A percentile compares a stretch with the other conserved stretches of the same genome.
Conservation (phyloP, 2,329 filamentous ascomycete genomes). For the Fusarium lyarnte region DNA sequence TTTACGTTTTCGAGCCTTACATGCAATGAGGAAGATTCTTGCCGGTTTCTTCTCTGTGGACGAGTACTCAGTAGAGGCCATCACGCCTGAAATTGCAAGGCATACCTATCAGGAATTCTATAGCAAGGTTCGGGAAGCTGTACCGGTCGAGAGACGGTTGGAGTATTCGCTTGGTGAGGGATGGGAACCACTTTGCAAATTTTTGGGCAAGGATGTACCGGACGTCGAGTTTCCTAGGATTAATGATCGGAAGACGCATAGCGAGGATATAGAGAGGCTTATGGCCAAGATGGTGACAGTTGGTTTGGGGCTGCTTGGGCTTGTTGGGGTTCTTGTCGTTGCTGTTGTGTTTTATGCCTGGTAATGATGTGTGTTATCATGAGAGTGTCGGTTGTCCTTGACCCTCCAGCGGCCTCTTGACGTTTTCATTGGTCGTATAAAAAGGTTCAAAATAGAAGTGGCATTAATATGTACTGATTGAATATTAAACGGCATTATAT, state of each 20-base stretch:
- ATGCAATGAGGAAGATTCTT: constrained; percentile 6
- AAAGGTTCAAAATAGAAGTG: rapidly evolving
- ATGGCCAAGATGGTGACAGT: background rate
- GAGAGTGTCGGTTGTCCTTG: rapidly evolving
- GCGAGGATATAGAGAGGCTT: background rate
- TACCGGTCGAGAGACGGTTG: background rate
- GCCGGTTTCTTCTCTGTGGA: background rate
- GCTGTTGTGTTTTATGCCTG: background rate
- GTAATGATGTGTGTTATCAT: background rate
- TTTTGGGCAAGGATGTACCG: constrained; percentile 10
- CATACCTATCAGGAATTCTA: background rate
- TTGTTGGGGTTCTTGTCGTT: background rate
- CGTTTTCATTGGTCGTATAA: no score
- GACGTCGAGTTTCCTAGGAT: constrained; percentile 4
- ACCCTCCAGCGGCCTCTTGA: rapidly evolving
- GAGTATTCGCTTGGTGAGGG: constrained; percentile 10
- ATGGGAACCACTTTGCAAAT: constrained; percentile 14
- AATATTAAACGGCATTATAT: background rate
- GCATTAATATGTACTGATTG: no score
- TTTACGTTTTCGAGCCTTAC: background rate
- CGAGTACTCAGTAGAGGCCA: background rate
- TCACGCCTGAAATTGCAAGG: background rate
- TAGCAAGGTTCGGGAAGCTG: background rate
- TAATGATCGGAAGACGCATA: constrained; percentile 2
- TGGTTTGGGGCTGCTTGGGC: rapidly evolving